Base-by-base conservation (phyloP, 371 early-diverging fungal species). In the Entomophthora muscae region DNA sequence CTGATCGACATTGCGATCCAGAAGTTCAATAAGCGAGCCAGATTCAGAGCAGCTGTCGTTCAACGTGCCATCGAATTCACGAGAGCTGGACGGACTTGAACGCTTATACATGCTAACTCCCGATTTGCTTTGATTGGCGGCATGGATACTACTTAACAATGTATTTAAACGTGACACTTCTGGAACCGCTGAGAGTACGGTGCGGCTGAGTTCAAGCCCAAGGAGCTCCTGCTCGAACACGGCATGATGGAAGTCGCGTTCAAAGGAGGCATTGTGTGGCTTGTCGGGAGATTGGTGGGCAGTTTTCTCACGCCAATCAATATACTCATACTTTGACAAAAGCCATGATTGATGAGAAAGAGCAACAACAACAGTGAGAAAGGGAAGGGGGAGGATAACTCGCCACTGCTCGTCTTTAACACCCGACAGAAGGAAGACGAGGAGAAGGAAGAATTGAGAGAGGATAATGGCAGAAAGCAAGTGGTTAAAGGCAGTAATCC, bases 1-100 rank as follows among this genome's bases (percentile, higher is more conserved):
- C n/a, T n/a, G n/a, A n/a, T n/a, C n/a, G n/a, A n/a, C n/a, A n/a
- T 58, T 58, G 5, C 58, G 58, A 61, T 61, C 61, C 22, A 61
- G 42, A 1, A 61, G 33, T 27, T 61, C 61, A 51, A 61, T 61
- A 2, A 61, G 2, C 1, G 61, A 61, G 24, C 42, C 61, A 27
- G 21, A 32, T 2, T 42, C 61, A 23, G 21, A 27, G 30, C 28
- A 17, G n/a, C 7, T 58, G 2, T 17, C 30, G 5, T 27, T 17
- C 17, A 17, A 30, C 3, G 30, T 27, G 58, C 2, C 23, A 32
- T 30, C 30, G 7, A 17, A 3, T 26, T 3, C 24, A 55, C 5
- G 3, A 55, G 12, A 3, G 24, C 55, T 26, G 3, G 3, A 7
- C 55, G 55, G 21, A 23, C 10, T 27, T 27, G 58, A 30, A 58